phyloP scores from a whole-genome alignment of 306 rosid species.

The Oemleria cerasiformis region DNA sequence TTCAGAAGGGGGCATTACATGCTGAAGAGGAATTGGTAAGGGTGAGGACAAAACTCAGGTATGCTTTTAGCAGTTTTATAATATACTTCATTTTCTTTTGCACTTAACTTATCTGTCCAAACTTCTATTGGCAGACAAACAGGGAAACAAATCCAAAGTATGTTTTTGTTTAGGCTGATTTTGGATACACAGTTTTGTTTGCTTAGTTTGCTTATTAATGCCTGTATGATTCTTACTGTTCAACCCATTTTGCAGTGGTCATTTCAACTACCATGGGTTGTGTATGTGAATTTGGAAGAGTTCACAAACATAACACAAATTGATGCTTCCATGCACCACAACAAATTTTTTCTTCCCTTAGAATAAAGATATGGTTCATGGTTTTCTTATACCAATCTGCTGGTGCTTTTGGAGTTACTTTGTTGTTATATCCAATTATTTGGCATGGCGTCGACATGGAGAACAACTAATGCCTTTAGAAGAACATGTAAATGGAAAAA shows the following conservation, averaged over 20 bases:
- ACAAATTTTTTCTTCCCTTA: background rate
- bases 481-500: no score
- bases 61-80: conserved; percentile 31
- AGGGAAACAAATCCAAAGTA: conserved; percentile 76
- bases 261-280: conserved; percentile 51
- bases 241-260: conserved; percentile 59
- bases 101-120: conserved; percentile 14
- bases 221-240: conserved; percentile 3
- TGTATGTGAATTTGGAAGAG: background rate
- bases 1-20: conserved; percentile 64
- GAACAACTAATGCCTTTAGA: no score
- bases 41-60: conserved; percentile 93
- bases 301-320: background rate
- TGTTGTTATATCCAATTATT: background rate
- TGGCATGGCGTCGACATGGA: no score
- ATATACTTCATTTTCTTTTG: conserved; percentile 12
- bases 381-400: background rate
- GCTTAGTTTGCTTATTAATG: no score
- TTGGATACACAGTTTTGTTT: no score
- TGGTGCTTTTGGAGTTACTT: background rate
- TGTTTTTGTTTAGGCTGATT: no score
- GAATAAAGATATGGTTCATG: background rate
- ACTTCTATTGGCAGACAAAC: conserved; percentile 58
- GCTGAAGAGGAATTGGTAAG: conserved; percentile 67
- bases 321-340: background rate